Base-by-base conservation (phyloP, 2,329 filamentous ascomycete genomes). In the Aschersonia sp. region DNA sequence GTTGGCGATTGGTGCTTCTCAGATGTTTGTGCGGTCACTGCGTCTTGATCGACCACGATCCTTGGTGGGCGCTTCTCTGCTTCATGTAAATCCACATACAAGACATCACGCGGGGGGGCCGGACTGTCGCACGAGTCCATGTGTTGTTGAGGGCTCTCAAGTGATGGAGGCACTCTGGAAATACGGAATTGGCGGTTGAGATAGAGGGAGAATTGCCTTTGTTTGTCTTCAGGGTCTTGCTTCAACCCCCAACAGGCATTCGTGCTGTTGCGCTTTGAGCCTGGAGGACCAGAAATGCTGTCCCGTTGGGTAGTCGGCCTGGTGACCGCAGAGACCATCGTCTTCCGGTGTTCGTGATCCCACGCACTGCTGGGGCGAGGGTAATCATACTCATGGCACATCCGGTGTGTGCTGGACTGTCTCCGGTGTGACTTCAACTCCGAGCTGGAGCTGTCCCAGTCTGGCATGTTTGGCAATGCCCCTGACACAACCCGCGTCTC, bases 231-330 rank as follows among this genome's bases (percentile, higher is more conserved):
- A 9, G 9, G 7, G 45, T 48, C 42, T 9, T 44, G 35, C 5
- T 20, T 32, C 35, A 51, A 3, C 9, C 40, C 40, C 49, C 49
- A 51, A 29, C 49, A 60, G 1, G 69, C 64, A 56, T 83, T 78
- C 52, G 30, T 69, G 62, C 12, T 42, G n/a, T 61, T 59, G 29
- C 73, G 70, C 4, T 91, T 20, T 20, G 20, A 20, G 20, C 20
- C 20, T 20, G 20, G 20, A 20, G 20, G 20, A 20, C 20, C 20
- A 20, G 20, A 20, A 20, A 20, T 20, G 20, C 20, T 20, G 20
- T 20, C 20, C 20, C 20, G 20, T 20, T 20, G 20, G 20, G 20
- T 20, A 20, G 20, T 20, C 20, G 20, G 20, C 20, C 20, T 20
- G 20, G 20, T 20, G 20, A 20, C 20, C 1, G 20, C 20, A 20